Evolutionary conservation across 495 filamentous ascomycete genomes (phyloP), one percentile per base, ranked within the genome.

Genomic region (Annulohypoxylon moriforme): DNA sequence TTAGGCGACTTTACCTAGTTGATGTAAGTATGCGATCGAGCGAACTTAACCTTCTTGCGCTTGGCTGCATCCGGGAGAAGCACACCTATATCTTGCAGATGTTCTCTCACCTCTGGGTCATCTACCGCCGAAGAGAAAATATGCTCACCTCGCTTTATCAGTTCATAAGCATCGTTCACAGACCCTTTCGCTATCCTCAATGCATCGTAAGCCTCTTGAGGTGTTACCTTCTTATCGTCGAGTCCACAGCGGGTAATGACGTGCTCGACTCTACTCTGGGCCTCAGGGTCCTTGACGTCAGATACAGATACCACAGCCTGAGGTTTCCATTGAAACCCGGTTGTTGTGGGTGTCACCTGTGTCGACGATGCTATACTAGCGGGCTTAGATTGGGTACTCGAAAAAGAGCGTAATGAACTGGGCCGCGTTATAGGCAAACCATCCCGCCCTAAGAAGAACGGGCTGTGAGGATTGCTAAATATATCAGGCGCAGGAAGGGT

Each of bases 161-260:
- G 10, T 13, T 13, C 18, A 5, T 59, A 33, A 14, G 63, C 63
- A 3, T 59, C 22, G 14, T 36, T 31, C 2, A 59, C 63, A 0
- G 29, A n/a, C 7, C 63, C 63, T 16, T 59, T 47, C 14, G 55
- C 31, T 14, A 50, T 18, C 14, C 38, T n/a, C 5, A 66, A 10
- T 2, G 42, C 52, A 16, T 66, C 63, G 13, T 66, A 66, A 25
- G 63, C 29, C 29, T 58, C 53, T 33, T 66, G 63, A 1, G 16
- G 42, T 1, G 29, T 38, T 22, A 66, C 18, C 22, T 36, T 44
- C 9, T 29, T 47, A 3, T 55, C 31, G 8, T 66, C 52, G 8
- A 66, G 52, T 18, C 24, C 42, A 3, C 38, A 49, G 1, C 63
- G 63, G 5, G 13, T 50, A 0, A 66, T 59, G 16, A 66, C 20